Percentiles rank a stretch among this genome's conserved stretches.
These are phyloP conservation scores for Biscogniauxia sp. DNA, from an alignment of 2,329 filamentous ascomycete genomes.

Conservation along the genomic window DNA sequence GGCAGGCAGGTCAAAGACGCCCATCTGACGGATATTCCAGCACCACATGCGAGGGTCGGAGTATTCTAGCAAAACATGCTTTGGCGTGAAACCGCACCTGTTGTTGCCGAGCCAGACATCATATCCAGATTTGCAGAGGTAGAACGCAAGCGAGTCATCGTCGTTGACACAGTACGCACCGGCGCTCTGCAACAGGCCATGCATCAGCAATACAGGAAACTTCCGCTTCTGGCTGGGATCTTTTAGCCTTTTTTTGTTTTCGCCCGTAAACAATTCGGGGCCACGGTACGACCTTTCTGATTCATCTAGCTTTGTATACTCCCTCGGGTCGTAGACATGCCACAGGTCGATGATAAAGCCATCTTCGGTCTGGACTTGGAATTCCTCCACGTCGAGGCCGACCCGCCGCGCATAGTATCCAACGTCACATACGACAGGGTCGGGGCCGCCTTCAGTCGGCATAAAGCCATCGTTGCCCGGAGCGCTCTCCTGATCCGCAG, in stretches of 20 bases:
- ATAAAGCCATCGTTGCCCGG: constrained; percentile 55
- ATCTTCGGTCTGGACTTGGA: constrained; percentile 87
- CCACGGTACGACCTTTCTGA: constrained; percentile 53
- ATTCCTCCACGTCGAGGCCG: constrained; percentile 79
- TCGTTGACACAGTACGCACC: constrained; percentile 90
- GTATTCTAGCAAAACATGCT: constrained; percentile 68
- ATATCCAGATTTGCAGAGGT: constrained; percentile 85
- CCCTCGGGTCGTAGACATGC: constrained; percentile 83
- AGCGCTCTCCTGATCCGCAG: constrained; percentile 42
- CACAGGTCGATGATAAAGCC: constrained; percentile 87
- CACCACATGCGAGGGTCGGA: constrained; percentile 90
- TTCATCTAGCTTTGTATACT: constrained; percentile 55
- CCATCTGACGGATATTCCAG: constrained; percentile 96
- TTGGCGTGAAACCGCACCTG: constrained; percentile 78
- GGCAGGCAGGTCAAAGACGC: constrained; percentile 81
- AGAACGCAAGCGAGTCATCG: constrained; percentile 86
- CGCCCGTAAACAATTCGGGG: constrained; percentile 59
- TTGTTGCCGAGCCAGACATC: constrained; percentile 97
- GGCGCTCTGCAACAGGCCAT: constrained; percentile 82
- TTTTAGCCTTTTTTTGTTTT: constrained; percentile 36
- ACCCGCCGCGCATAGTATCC: constrained; percentile 85
- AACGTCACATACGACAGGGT: constrained; percentile 75
- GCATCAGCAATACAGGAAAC: constrained; percentile 84
- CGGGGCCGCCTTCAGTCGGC: constrained; percentile 76
- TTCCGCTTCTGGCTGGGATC: constrained; percentile 49